Evolutionary conservation across 495 filamentous ascomycete genomes (phyloP).

Genomic region (Darksidea phi): DNA sequence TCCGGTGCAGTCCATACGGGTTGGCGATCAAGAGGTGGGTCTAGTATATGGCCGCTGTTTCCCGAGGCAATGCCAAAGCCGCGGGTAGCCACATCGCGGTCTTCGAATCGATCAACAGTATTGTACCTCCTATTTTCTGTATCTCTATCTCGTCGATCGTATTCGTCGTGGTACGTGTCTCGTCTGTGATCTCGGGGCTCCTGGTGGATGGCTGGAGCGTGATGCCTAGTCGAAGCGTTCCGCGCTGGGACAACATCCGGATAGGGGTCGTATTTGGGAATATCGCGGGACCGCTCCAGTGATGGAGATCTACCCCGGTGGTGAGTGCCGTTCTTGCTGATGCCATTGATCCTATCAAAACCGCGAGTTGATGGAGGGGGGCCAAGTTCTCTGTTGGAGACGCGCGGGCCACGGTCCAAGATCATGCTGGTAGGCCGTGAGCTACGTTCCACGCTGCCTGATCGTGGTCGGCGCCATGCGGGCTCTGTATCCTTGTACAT

Average conservation of each 20-base stretch:
- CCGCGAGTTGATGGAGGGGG: conserved; percentile 45
- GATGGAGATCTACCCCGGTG: conserved; percentile 27
- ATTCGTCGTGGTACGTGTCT: conserved; percentile 33
- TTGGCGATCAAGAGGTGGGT: conserved; percentile 29
- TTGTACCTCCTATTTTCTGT: conserved; percentile 35
- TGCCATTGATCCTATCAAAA: conserved; percentile 41
- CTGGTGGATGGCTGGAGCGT: conserved; percentile 34
- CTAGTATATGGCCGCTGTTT: conserved; percentile 30
- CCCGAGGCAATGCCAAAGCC: conserved; percentile 45
- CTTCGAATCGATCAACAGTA: conserved; percentile 33
- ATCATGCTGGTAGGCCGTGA: conserved; percentile 42
- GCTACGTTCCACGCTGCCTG: conserved; percentile 40
- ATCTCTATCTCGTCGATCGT: conserved; percentile 34
- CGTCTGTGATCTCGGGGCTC: conserved; percentile 36
- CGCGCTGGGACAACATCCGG: conserved; percentile 34
- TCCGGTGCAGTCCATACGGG: conserved; percentile 26
- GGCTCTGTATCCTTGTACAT: conserved; percentile 47
- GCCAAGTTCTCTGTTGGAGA: conserved; percentile 35
- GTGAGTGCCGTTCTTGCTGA: conserved; percentile 35
- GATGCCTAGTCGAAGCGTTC: conserved; percentile 33
- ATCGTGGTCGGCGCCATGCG: conserved; percentile 39
- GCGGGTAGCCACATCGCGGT: conserved; percentile 38
- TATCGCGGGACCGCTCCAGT: conserved; percentile 25
- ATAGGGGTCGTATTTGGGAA: conserved; percentile 33
- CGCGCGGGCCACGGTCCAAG: conserved; percentile 29